Base-by-base conservation (phyloP, 2,329 filamentous ascomycete genomes). In the Diplodia intermedia region DNA sequence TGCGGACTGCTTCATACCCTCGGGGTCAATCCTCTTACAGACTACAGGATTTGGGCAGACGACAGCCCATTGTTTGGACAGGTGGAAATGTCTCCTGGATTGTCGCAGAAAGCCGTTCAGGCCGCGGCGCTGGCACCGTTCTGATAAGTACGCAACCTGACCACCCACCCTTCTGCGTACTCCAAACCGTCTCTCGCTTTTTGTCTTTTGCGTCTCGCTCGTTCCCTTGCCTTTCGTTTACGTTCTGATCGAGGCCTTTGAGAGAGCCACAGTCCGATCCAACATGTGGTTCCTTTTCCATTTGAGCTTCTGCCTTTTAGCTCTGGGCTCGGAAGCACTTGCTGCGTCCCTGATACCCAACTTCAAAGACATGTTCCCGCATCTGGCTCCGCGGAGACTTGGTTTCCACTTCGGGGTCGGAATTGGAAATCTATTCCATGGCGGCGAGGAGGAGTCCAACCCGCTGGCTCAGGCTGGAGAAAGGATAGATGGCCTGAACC, bases 261-360 rank as follows among this genome's bases (percentile, higher is more conserved):
- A 4, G 3, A 26, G 36, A 15, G 55, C 29, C 20, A 7, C 55
- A 29, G 20, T 9, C n/a, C n/a, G 2, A 18, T 36, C 29, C 8
- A 31, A 31, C 12, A 55, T 60, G 55, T 9, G 38, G 53, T 50
- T 26, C 38, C 33, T 54, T 40, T 61, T 53, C 20, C 47, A 49
- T 14, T n/a, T 61, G 55, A 53, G 54, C 20, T 20, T 60, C 8
- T 67, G 65, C 31, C 65, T 67, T 50, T 33, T 61, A 55, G 55
- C 20, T 53, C 18, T 61, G n/a, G 60, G 55, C 33, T n/a, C 54
- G 6, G 47, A 29, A 33, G 23, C 43, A 14, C n/a, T 61, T 33
- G 43, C 54, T n/a, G 65, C 54, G n/a, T 52, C 18, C 12, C 40
- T 53, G 7, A 38, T 60, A 47, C 36, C 43, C 23, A 29, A 52